phyloP scores from a whole-genome alignment of 2,329 filamentous ascomycete genomes.

The Fusarium brevicatenulatum region DNA sequence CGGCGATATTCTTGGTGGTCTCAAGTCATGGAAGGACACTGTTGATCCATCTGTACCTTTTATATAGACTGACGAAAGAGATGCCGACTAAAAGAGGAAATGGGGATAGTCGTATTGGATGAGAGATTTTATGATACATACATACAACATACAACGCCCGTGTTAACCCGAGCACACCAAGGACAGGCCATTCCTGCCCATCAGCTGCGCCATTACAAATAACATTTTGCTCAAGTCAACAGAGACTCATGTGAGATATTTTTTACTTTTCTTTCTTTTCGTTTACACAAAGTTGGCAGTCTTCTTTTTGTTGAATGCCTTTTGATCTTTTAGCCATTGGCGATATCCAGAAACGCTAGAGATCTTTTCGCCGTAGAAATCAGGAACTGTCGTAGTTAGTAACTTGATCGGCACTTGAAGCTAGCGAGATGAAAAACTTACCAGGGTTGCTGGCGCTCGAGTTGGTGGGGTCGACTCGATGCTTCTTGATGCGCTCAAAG shows the following conservation, averaged over 20 bases:
- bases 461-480: constrained; percentile 89
- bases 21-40: constrained; percentile 76
- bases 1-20: constrained; percentile 76
- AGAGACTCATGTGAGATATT: constrained; percentile 2
- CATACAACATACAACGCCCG: constrained; percentile 46
- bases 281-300: constrained; percentile 70
- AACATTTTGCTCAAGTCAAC: constrained; percentile 20
- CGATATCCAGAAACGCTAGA: constrained; percentile 90
- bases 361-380: constrained; percentile 99
- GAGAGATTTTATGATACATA: constrained; percentile 44
- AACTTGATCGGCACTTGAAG: neutral
- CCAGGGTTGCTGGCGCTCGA: constrained; percentile 90
- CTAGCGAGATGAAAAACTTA: constrained; percentile 40
- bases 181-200: constrained; percentile 26
- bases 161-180: constrained; percentile 29
- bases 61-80: constrained; percentile 48
- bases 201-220: constrained; percentile 41
- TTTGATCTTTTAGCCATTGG: constrained; percentile 96
- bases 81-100: constrained; percentile 27
- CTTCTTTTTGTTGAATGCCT: constrained; percentile 97
- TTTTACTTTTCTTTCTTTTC: neutral
- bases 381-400: constrained; percentile 70
- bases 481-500: constrained; percentile 89
- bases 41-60: constrained; percentile 70
- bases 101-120: constrained; percentile 33